phyloP scores from a whole-genome alignment of 83 land plant genomes.

The Thuja plicata region DNA sequence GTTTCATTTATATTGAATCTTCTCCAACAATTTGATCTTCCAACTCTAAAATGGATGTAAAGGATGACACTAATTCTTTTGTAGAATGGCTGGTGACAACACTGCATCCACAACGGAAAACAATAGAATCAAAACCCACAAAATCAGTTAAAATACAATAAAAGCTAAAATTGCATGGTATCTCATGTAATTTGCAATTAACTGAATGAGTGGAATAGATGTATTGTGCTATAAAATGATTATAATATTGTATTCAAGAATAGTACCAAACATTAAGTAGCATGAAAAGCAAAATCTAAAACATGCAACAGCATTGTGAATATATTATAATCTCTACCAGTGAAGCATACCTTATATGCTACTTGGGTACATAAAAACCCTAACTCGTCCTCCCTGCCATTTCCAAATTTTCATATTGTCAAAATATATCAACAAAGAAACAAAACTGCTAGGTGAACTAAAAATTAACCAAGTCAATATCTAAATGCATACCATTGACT shows the following conservation, averaged over 20 bases:
- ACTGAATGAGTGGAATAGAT: no score
- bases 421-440: neutral
- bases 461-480: neutral
- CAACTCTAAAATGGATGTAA: no score
- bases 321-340: neutral
- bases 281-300: neutral
- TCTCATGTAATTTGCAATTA: no score
- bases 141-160: neutral
- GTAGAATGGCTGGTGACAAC: no score
- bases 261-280: neutral
- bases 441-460: neutral
- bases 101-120: neutral
- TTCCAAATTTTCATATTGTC: neutral
- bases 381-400: slow-evolving; percentile 50
- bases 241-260: no score
- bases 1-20: neutral
- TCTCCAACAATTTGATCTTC: no score
- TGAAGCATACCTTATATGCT: slow-evolving; percentile 35
- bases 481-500: slow-evolving; percentile 57
- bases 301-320: neutral
- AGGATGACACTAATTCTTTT: no score
- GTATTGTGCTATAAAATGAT: no score
- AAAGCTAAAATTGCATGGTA: no score
- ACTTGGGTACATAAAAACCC: slow-evolving; percentile 76
- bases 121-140: neutral